A percentile compares a stretch with the other conserved stretches of the same genome.
Evolutionary conservation across 306 rosid genomes (phyloP).

Genomic region (Spatholobus suberectus): DNA sequence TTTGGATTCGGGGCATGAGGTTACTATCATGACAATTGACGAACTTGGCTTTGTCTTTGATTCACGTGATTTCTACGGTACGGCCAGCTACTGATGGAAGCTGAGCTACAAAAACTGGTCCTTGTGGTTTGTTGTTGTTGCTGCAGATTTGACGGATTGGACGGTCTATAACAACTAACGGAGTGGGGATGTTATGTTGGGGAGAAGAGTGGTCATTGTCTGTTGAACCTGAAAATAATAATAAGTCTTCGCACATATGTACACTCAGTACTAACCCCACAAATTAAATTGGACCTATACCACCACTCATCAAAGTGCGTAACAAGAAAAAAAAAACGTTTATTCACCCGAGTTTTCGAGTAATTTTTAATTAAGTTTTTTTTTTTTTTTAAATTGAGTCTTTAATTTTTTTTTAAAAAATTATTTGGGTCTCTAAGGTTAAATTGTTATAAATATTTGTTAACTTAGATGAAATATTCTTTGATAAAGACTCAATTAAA

Average conservation of each 20-base stretch:
- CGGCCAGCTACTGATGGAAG: slow-evolving; percentile 32
- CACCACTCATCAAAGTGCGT: slow-evolving; percentile 16
- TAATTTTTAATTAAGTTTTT: no score
- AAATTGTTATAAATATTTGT: no score
- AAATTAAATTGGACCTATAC: neutral
- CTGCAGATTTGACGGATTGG: slow-evolving; percentile 60
- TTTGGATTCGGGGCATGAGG: slow-evolving; percentile 59
- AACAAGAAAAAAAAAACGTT: neutral
- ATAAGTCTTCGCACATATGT: neutral
- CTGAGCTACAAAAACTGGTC: slow-evolving; percentile 49
- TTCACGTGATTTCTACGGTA: slow-evolving; percentile 78
- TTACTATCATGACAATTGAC: slow-evolving; percentile 53
- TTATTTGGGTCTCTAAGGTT: no score
- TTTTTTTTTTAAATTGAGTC: no score
- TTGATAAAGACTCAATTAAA: no score
- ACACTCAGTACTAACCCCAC: slow-evolving; percentile 2
- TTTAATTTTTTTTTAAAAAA: no score
- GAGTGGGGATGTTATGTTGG: slow-evolving; percentile 35
- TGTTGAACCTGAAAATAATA: slow-evolving; percentile 22
- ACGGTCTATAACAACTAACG: slow-evolving; percentile 53
- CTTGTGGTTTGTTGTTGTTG: slow-evolving; percentile 31
- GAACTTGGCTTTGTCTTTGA: slow-evolving; percentile 47
- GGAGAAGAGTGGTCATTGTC: slow-evolving; percentile 37
- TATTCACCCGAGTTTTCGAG: no score
- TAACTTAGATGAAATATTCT: no score